Evolutionary conservation across 2,329 filamentous ascomycete species (phyloP).

Genomic region (Fusarium vanettenii): DNA sequence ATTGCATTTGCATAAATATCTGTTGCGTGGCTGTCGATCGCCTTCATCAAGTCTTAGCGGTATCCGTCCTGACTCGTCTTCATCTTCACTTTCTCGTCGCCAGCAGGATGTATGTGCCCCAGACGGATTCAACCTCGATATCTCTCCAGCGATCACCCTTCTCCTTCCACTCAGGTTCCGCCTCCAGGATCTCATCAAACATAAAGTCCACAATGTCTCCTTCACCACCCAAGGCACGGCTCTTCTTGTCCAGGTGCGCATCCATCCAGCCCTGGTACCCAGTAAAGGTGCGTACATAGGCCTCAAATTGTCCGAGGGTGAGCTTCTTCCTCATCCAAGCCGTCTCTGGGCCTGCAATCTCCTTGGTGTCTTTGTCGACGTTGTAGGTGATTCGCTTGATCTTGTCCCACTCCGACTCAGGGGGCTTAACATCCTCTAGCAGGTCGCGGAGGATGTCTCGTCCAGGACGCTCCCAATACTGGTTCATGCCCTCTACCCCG

Average conservation of each 20-base stretch:
- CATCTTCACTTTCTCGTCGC: constrained; percentile 54
- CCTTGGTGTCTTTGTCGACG: constrained; percentile 57
- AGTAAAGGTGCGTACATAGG: constrained; percentile 72
- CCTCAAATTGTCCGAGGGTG: constrained; percentile 68
- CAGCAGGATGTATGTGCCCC: constrained; percentile 69
- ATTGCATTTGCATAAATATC: constrained; percentile 26
- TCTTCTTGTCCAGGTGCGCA: constrained; percentile 61
- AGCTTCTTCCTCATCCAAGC: constrained; percentile 65
- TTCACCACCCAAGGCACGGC: constrained; percentile 63
- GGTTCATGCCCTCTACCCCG: constrained; percentile 62
- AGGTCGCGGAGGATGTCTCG: constrained; percentile 64
- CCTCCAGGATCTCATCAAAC: constrained; percentile 67
- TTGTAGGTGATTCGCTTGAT: constrained; percentile 66
- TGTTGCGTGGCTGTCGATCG: neutral
- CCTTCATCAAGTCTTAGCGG: neutral
- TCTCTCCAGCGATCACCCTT: constrained; percentile 63
- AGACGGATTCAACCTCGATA: constrained; percentile 66
- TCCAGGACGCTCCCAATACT: constrained; percentile 72
- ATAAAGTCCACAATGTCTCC: constrained; percentile 73
- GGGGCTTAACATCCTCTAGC: constrained; percentile 63
- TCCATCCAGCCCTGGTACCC: constrained; percentile 69
- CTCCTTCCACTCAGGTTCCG: constrained; percentile 64
- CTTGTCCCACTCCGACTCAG: constrained; percentile 62
- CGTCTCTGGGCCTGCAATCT: constrained; percentile 46
- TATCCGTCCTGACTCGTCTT: neutral